Evolutionary conservation across 768 basidiomycete genomes (phyloP), one percentile per base, ranked within the genome.

Genomic region (Amyloporia xantha): DNA sequence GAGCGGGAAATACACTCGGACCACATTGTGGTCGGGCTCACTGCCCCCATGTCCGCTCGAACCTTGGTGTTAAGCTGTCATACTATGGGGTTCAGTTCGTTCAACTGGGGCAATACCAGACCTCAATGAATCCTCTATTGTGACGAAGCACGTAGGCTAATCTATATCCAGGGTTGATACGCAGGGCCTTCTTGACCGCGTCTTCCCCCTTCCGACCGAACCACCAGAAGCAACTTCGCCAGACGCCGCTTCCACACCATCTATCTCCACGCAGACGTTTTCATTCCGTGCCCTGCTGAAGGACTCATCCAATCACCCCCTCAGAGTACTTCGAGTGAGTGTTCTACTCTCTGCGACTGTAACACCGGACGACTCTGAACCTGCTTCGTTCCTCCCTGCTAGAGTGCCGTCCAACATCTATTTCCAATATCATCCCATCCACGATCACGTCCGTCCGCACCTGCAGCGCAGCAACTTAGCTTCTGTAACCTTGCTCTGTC

Each of bases 181-280:
- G 0, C 86, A 87, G 55, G 85, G 82, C 41, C 71, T 91, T 4
- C 79, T 91, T 9, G 87, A 91, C 71, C 83, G 88, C 56, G 83
- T 86, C 54, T 84, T 86, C 60, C 78, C 82, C 30, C 68, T 81
- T 20, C 69, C 70, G 19, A 61, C 69, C 46, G 63, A 70, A 54
- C 65, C 68, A 37, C 62, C 68, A 33, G 62, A 68, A n/a, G 68
- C 76, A 1, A 66, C 71, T 15, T 69, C 74, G 1, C 70, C 69
- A 39, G 64, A 65, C 26, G 56, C 65, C 7, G 37, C 49, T 9
- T 50, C 59, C 1, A 53, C 49, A 20, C 44, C 57, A 10, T 52
- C 59, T 13, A 36, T 55, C 4, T 50, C 51, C 36, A 56, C 59
- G 27, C 62, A 62, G 36, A 55, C 61, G 0, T 68, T 69, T 53